Base-by-base conservation (phyloP, 495 filamentous ascomycete genomes). In the Daldinia caldariorum region DNA sequence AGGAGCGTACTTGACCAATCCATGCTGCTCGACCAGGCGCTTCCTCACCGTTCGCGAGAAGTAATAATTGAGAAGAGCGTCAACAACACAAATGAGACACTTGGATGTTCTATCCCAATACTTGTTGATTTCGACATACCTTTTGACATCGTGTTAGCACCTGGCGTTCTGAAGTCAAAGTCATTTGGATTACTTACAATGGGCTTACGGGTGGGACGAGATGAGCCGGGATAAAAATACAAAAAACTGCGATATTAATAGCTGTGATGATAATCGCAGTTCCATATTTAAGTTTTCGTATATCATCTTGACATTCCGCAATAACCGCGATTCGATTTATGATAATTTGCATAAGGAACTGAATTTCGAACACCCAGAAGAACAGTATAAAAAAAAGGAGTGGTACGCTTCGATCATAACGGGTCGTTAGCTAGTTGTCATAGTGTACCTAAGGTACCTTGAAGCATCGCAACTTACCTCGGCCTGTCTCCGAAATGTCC, bases 151-250 rank as follows among this genome's bases (percentile, higher is more conserved):
- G 29, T 12, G 26, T 64, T 49, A 64, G 61, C 13, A 29, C 45
- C 9, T 35, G 5, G 34, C 6, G 5, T 29, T 32, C 34, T 39
- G 4, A 16, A 31, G 12, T 18, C 13, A 18, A 34, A 29, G 0
- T 0, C 16, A 29, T 38, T 0, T 41, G 26, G 35, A 31, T 32
- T 47, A 57, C 61, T 56, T 14, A 64, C 61, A 49, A 0, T 37
- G 57, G 22, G 61, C 61, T 77, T 0, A 70, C 67, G 2, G 79
- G 77, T 49, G 79, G 74, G 0, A 69, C 64, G 0, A 81, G 38
- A 35, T 80, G 82, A 16, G 81, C 77, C 31, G 83, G 83, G 49
- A 84, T 83, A 80, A 82, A 85, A 59, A 85, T 85, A 50, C 74
- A 77, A 50, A 79, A 83, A 32, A 85, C 83, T 4, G 79, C 76